Conservation (phyloP, 371 early-diverging fungal species). For the Rhizoclosmatium hyalinum region DNA sequence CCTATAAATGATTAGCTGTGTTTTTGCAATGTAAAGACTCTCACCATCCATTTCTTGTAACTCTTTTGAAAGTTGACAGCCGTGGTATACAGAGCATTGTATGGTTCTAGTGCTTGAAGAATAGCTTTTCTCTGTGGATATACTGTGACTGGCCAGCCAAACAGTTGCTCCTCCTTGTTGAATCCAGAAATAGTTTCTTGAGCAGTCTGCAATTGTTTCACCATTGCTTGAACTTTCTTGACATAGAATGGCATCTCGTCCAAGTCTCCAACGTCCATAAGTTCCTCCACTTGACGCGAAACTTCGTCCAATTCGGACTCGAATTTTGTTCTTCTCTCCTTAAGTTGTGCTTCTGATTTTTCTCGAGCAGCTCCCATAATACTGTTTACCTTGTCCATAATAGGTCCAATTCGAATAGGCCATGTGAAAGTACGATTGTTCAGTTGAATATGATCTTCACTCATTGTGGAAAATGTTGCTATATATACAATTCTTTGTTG, state of each 20-base stretch:
- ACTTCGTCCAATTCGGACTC: constrained; percentile 61
- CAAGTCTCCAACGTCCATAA: constrained; percentile 63
- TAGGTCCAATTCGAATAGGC: constrained; percentile 56
- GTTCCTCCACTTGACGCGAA: constrained; percentile 59
- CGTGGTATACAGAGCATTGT: constrained; percentile 61
- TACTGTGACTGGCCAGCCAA: constrained; percentile 57
- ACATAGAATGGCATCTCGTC: constrained; percentile 72
- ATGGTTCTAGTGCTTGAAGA: constrained; percentile 60
- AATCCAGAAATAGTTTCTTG: constrained; percentile 59
- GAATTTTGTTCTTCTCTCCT: constrained; percentile 57
- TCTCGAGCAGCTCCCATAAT: constrained; percentile 57
- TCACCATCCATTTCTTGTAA: constrained; percentile 61
- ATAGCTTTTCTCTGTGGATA: constrained; percentile 65
- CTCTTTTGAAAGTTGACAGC: constrained; percentile 64
- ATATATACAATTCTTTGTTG: constrained; percentile 54
- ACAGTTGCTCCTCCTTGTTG: constrained; percentile 67
- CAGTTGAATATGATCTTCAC: constrained; percentile 55
- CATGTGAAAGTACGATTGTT: constrained; percentile 65
- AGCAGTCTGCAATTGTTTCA: constrained; percentile 60
- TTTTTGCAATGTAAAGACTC: background rate
- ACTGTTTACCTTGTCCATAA: constrained; percentile 54
- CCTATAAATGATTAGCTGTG: constrained; percentile 20
- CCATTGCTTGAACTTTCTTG: constrained; percentile 61
- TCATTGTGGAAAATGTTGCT: constrained; percentile 57
- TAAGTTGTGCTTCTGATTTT: constrained; percentile 51